Evolutionary conservation across 345 rosid genomes (phyloP).

Genomic region (Ricinus communis): DNA sequence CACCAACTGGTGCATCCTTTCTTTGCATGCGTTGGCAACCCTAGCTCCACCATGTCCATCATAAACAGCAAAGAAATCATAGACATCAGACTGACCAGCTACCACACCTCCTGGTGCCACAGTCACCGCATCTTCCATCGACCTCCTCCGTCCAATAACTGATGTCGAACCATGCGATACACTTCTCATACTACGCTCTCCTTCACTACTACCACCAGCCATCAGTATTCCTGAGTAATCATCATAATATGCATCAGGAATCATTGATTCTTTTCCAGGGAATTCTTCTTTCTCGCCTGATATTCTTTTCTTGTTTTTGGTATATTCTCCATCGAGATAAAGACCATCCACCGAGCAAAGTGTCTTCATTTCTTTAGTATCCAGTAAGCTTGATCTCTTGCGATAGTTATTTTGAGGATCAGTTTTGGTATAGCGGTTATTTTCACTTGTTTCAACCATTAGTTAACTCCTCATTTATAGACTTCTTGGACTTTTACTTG

Average conservation of each 20-base stretch:
- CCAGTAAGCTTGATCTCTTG: background rate
- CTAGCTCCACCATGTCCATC: slow-evolving; percentile 43
- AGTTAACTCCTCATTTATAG: too few species aligned
- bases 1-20: slow-evolving; percentile 37
- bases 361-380: background rate
- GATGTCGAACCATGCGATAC: slow-evolving; percentile 36
- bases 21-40: slow-evolving; percentile 26
- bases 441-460: too few species aligned
- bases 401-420: background rate
- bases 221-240: background rate
- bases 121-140: slow-evolving; percentile 38
- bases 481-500: too few species aligned
- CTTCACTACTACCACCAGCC: background rate
- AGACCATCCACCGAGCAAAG: background rate
- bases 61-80: slow-evolving; percentile 42
- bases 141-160: slow-evolving; percentile 38
- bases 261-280: background rate
- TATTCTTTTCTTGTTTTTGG: background rate
- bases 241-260: too few species aligned
- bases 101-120: slow-evolving; percentile 12
- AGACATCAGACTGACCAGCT: slow-evolving; percentile 13
- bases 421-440: too few species aligned
- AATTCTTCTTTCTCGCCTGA: background rate
- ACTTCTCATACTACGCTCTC: background rate
- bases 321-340: background rate